Conservation (phyloP, 2,329 filamentous ascomycete genomes). For the Colletotrichum musicola region DNA sequence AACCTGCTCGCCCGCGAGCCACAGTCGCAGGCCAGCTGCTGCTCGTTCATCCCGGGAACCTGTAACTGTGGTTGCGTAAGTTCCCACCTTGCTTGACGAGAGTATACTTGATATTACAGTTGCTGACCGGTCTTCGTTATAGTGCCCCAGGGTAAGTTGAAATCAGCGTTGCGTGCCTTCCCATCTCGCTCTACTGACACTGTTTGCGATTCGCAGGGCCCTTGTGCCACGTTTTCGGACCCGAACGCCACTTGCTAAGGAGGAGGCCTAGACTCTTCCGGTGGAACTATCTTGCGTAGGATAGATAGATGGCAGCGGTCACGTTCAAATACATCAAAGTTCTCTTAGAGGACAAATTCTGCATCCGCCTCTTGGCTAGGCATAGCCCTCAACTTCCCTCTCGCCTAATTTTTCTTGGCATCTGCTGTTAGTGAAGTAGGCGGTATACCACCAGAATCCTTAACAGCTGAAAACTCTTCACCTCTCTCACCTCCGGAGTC, state of each 20-base stretch:
- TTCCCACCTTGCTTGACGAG: neutral
- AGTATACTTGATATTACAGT: neutral
- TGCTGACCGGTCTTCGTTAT: neutral
- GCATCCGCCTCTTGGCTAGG: no score
- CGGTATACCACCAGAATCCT: no score
- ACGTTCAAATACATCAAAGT: no score
- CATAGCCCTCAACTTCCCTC: no score
- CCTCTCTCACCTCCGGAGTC: no score
- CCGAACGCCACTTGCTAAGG: neutral
- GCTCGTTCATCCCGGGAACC: constrained; percentile 11
- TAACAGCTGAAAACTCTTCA: no score
- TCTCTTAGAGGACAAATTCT: no score
- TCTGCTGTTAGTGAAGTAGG: no score
- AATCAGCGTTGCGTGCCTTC: neutral
- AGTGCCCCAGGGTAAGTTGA: neutral
- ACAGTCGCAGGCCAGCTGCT: neutral
- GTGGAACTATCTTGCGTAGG: neutral
- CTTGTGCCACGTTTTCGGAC: neutral
- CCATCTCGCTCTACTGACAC: neutral
- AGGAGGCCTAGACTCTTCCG: neutral
- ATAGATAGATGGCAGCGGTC: no score
- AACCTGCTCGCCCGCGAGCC: constrained; percentile 1
- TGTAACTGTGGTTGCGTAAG: constrained; percentile 15
- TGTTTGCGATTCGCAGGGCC: neutral
- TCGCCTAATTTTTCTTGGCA: no score